Percentiles rank a stretch among this genome's conserved stretches.
Conservation (phyloP, 2,329 filamentous ascomycete genomes). For the Fusarium dimerum region DNA sequence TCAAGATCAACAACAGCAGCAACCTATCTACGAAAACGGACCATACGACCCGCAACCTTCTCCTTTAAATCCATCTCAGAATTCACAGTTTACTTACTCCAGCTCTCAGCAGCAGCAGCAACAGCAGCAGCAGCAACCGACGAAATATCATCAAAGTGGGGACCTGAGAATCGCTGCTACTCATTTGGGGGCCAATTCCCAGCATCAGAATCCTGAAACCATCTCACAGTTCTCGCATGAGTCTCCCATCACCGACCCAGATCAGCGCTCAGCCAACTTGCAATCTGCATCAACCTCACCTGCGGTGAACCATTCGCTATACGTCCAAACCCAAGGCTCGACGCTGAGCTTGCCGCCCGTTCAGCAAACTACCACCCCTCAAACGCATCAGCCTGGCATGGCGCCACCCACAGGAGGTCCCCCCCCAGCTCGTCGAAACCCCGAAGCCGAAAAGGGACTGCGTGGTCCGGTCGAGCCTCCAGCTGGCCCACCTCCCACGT, state of each 20-base stretch:
- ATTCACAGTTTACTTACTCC: conserved; percentile 24
- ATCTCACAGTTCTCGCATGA: conserved; percentile 65
- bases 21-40: conserved; percentile 35
- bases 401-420: conserved; percentile 47
- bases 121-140: conserved; percentile 26
- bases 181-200: conserved; percentile 35
- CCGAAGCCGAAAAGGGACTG: conserved; percentile 50
- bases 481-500: conserved; percentile 50
- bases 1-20: conserved; percentile 34
- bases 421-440: conserved; percentile 46
- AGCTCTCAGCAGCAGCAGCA: conserved; percentile 40
- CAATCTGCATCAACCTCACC: conserved; percentile 48
- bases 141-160: conserved; percentile 25
- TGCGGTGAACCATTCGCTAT: conserved; percentile 41
- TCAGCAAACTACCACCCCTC: conserved; percentile 29
- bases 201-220: conserved; percentile 55
- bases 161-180: conserved; percentile 38
- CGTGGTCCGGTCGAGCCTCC: conserved; percentile 45
- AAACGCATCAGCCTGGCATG: conserved; percentile 44
- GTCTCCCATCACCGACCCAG: conserved; percentile 54
- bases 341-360: conserved; percentile 30
- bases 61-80: conserved; percentile 20
- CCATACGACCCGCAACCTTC: conserved; percentile 40
- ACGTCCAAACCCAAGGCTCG: conserved; percentile 38
- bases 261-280: conserved; percentile 42